Percentiles rank a stretch among this genome's conserved stretches.
phyloP scores from a whole-genome alignment of 306 rosid genomes.

The Geum urbanum region DNA sequence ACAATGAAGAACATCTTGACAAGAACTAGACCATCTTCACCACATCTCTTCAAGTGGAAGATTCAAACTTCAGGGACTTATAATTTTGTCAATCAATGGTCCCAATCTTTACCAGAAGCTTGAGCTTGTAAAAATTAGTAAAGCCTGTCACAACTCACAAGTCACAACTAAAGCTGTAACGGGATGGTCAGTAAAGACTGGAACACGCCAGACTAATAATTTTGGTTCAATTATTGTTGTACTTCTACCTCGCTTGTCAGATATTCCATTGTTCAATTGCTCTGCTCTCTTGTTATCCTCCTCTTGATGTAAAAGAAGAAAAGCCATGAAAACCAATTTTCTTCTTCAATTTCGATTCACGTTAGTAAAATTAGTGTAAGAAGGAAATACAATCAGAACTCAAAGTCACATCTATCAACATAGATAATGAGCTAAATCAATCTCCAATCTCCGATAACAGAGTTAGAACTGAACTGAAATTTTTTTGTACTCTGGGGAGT shows the following conservation, averaged over 20 bases:
- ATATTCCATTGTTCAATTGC: not conserved
- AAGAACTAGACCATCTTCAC: not conserved
- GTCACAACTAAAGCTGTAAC: not conserved
- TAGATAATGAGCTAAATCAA: too few relatives aligned
- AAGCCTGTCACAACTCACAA: not conserved
- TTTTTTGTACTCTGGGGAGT: too few relatives aligned
- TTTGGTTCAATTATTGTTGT: not conserved
- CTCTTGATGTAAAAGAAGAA: not conserved
- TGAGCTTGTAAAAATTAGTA: slow-evolving; percentile 8
- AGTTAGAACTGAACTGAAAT: too few relatives aligned
- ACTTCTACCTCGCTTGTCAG: not conserved
- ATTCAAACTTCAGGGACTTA: not conserved
- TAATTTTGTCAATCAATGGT: not conserved
- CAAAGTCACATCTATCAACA: too few relatives aligned
- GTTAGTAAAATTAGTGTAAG: too few relatives aligned
- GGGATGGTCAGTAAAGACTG: not conserved
- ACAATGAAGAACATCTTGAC: slow-evolving; percentile 9
- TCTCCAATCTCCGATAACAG: too few relatives aligned
- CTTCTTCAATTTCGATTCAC: not conserved
- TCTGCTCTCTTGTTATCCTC: not conserved
- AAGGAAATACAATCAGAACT: too few relatives aligned
- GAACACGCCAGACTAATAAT: not conserved
- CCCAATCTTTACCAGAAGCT: not conserved
- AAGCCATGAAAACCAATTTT: not conserved
- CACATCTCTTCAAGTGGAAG: not conserved